Conservation (phyloP, 768 basidiomycete genomes). For the Suillus variegatus region DNA sequence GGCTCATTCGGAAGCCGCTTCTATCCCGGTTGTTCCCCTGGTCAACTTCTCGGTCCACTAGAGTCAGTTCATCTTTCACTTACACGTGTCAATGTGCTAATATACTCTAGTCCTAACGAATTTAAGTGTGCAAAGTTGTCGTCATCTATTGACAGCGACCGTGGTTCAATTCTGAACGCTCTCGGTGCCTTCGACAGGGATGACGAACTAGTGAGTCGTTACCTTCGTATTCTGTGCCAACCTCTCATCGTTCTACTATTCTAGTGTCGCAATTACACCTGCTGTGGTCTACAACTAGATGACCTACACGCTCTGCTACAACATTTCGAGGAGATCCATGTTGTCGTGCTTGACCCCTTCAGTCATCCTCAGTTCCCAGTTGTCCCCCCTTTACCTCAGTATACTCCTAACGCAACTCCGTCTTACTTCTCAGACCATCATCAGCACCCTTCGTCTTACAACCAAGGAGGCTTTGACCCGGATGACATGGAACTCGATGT, state of each 20-base stretch:
- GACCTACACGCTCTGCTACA: constrained; percentile 85
- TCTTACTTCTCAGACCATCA: constrained; percentile 25
- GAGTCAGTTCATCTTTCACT: constrained; percentile 50
- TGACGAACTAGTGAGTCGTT: constrained; percentile 66
- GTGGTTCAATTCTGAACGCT: constrained; percentile 63
- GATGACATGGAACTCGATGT: constrained; percentile 83
- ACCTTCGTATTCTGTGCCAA: not conserved
- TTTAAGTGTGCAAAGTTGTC: constrained; percentile 48
- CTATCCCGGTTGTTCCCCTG: constrained; percentile 64
- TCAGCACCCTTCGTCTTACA: constrained; percentile 30
- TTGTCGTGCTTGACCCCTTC: constrained; percentile 62
- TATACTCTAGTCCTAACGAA: constrained; percentile 39
- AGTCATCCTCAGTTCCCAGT: constrained; percentile 32
- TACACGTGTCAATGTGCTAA: constrained; percentile 1
- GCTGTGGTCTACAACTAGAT: constrained; percentile 78
- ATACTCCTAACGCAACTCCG: constrained; percentile 33
- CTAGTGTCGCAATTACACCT: constrained; percentile 85
- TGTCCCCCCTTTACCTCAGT: constrained; percentile 31
- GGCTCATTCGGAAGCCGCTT: constrained; percentile 67
- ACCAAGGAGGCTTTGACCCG: constrained; percentile 55
- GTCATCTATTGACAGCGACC: constrained; percentile 62
- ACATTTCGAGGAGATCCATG: constrained; percentile 91
- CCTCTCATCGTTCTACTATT: constrained; percentile 6
- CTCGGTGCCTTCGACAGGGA: constrained; percentile 67
- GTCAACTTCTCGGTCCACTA: constrained; percentile 58